A percentile compares a stretch with the other conserved stretches of the same genome.
phyloP scores from a whole-genome alignment of 2,329 filamentous ascomycete genomes.

The Penicillium concentricum region DNA sequence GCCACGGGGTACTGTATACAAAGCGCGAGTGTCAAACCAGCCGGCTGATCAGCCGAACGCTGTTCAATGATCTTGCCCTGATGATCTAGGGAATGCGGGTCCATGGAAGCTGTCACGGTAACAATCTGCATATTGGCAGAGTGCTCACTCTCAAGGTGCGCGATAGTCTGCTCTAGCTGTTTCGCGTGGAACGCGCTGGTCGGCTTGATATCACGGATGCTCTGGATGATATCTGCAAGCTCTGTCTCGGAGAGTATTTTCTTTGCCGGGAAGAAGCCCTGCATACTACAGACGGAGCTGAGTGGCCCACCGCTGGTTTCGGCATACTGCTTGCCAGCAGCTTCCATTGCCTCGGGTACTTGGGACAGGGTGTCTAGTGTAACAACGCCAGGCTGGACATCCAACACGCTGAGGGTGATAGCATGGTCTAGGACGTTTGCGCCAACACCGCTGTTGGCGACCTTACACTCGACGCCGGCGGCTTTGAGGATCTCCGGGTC shows the following conservation, averaged over 20 bases:
- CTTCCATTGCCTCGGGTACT: slow-evolving; percentile 12
- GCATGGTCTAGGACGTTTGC: slow-evolving; percentile 51
- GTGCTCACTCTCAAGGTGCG: slow-evolving; percentile 9
- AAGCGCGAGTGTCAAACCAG: slow-evolving; percentile 14
- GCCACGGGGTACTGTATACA: slow-evolving; percentile 24
- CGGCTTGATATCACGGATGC: slow-evolving; percentile 15
- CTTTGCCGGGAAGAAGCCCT: slow-evolving; percentile 17
- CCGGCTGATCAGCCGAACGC: slow-evolving; percentile 2
- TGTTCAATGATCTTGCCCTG: slow-evolving; percentile 9
- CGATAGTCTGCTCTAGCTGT: slow-evolving; percentile 13
- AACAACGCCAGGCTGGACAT: slow-evolving; percentile 10
- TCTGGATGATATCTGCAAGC: slow-evolving; percentile 12
- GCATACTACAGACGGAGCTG: slow-evolving; percentile 9
- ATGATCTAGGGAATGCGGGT: slow-evolving; percentile 8
- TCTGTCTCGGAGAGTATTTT: slow-evolving; percentile 11
- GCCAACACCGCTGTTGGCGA: slow-evolving; percentile 47
- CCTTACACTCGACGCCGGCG: slow-evolving; percentile 43
- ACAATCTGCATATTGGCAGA: slow-evolving; percentile 18
- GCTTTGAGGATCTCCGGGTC: slow-evolving; percentile 41
- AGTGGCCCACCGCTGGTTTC: slow-evolving; percentile 6
- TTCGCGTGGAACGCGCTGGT: slow-evolving; percentile 15
- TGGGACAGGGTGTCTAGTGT: slow-evolving; percentile 13
- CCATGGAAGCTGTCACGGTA: slow-evolving; percentile 5
- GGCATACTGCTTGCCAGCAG: slow-evolving; percentile 12
- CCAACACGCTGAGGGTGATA: slow-evolving; percentile 11